Percentiles rank a stretch among this genome's conserved stretches.
Evolutionary conservation across 148 eudicot genomes (phyloP).

Genomic region (Chenopodium berlandieri): DNA sequence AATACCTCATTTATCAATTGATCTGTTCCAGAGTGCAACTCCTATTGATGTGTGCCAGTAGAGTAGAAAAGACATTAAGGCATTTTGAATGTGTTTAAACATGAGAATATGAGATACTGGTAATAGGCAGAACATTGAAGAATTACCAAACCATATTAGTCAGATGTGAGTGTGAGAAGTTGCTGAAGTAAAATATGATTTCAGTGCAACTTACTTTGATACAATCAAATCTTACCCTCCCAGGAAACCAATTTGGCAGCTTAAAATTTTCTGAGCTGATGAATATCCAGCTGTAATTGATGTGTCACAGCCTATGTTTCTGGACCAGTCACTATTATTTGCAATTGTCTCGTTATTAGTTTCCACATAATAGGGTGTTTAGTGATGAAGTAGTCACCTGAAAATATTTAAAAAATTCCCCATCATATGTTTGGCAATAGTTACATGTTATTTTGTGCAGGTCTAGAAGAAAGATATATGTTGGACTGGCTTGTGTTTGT

Average conservation of each 20-base stretch:
- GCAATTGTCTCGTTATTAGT: neutral
- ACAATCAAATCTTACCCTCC: too few relatives aligned
- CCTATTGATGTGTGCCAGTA: neutral
- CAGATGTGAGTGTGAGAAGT: neutral
- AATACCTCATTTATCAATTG: neutral
- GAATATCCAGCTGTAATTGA: neutral
- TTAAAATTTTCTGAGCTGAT: neutral
- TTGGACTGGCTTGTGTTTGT: neutral
- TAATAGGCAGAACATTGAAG: neutral
- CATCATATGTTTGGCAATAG: too few relatives aligned
- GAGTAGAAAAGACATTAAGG: neutral
- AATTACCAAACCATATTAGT: too few relatives aligned
- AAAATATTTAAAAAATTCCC: neutral
- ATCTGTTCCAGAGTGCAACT: neutral
- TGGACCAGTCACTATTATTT: neutral
- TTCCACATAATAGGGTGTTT: neutral
- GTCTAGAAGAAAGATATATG: too few relatives aligned
- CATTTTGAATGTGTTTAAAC: too few relatives aligned
- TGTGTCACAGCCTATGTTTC: neutral
- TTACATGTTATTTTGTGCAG: too few relatives aligned
- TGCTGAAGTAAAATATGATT: too few relatives aligned
- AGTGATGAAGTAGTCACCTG: neutral
- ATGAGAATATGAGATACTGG: neutral
- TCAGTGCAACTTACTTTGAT: too few relatives aligned
- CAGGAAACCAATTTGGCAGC: too few relatives aligned